These are phyloP conservation scores for Apiospora rasikravindrae DNA, from an alignment of 2,329 filamentous ascomycete genomes.

Conservation along the genomic window DNA sequence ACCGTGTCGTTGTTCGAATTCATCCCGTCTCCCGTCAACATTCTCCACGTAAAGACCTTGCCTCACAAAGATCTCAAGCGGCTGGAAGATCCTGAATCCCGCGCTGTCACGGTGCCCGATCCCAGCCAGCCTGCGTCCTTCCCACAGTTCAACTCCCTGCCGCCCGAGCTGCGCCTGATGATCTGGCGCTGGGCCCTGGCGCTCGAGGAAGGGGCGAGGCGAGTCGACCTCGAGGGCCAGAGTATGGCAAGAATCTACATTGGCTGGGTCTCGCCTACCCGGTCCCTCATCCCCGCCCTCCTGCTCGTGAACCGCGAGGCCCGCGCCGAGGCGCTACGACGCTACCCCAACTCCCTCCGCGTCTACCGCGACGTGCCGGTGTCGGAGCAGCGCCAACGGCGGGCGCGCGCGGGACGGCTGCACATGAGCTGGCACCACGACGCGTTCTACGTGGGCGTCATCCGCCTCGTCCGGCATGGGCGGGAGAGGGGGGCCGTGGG, in stretches of 20 bases:
- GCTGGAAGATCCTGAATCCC: too few species aligned
- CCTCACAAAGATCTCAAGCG: too few species aligned
- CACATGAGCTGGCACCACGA: neutral
- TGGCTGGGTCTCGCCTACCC: neutral
- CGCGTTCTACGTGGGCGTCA: neutral
- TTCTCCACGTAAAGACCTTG: too few species aligned
- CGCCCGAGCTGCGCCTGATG: neutral
- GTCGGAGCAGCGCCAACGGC: neutral
- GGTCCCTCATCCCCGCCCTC: neutral
- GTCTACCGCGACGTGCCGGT: neutral
- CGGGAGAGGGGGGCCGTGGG: neutral
- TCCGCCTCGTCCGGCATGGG: too few species aligned
- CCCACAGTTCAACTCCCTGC: neutral
- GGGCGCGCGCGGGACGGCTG: too few species aligned
- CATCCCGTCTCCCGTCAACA: too few species aligned
- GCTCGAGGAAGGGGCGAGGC: neutral
- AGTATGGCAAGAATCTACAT: neutral
- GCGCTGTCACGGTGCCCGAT: too few species aligned
- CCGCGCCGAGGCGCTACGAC: neutral
- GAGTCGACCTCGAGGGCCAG: neutral
- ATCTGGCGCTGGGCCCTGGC: neutral
- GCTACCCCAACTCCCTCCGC: neutral
- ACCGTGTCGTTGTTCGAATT: too few species aligned
- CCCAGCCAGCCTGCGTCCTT: neutral
- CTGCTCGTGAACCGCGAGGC: neutral